phyloP scores from a whole-genome alignment of 768 basidiomycete genomes.

The Naematelia encephala region DNA sequence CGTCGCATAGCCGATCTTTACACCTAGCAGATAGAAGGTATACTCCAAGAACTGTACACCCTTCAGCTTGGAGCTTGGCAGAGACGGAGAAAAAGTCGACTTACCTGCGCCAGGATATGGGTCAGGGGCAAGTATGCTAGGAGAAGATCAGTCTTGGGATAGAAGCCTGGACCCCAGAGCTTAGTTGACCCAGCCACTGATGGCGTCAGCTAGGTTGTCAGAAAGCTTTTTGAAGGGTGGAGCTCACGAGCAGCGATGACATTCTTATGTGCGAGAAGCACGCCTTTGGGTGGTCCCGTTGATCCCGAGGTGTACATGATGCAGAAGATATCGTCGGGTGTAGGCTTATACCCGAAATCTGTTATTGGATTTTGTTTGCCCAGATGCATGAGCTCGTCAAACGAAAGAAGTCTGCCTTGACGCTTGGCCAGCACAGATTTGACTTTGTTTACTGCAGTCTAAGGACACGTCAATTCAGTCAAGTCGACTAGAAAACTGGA shows the following conservation, averaged over 20 bases:
- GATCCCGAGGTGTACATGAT: constrained; percentile 73
- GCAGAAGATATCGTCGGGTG: constrained; percentile 58
- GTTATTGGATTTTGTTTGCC: constrained; percentile 61
- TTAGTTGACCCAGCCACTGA: constrained; percentile 19
- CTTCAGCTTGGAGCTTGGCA: neutral
- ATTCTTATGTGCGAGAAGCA: constrained; percentile 79
- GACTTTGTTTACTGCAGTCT: constrained; percentile 4
- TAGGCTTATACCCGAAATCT: constrained; percentile 53
- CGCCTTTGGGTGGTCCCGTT: constrained; percentile 91
- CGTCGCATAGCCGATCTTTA: constrained; percentile 43
- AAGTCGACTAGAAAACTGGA: neutral
- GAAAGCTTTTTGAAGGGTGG: neutral
- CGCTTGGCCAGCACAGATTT: constrained; percentile 59
- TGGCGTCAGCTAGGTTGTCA: neutral
- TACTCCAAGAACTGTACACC: constrained; percentile 45
- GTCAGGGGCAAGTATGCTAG: constrained; percentile 42
- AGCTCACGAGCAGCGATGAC: constrained; percentile 63
- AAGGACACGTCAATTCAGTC: neutral
- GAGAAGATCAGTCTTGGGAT: constrained; percentile 23
- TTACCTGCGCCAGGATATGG: constrained; percentile 47
- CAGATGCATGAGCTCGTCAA: constrained; percentile 65
- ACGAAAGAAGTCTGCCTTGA: constrained; percentile 58
- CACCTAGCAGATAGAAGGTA: constrained; percentile 41
- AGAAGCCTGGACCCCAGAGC: constrained; percentile 5
- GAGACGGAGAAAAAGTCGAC: too few species aligned